These are phyloP conservation scores for Axilococcus clingmanii DNA, from an alignment of 139 green algal genomes.

Conservation along the genomic window DNA sequence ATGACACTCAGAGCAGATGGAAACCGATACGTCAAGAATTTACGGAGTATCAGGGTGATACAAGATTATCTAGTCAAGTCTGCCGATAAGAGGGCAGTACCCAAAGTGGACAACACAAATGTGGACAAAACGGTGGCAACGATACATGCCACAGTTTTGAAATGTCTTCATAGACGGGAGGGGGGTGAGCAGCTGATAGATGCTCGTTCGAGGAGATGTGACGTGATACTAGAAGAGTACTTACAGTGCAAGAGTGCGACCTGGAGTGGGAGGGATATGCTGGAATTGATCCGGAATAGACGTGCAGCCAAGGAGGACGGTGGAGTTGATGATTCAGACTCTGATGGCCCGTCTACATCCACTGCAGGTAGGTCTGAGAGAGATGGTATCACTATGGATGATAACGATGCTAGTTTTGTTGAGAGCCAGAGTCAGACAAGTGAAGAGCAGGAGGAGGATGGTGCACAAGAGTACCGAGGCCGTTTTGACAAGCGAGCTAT, in stretches of 20 bases:
- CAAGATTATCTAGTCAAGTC: slow-evolving; percentile 60
- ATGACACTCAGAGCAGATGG: slow-evolving; percentile 74
- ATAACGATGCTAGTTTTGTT: neutral
- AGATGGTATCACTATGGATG: neutral
- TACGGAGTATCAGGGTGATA: slow-evolving; percentile 75
- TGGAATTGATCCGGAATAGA: slow-evolving; percentile 15
- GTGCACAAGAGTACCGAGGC: neutral
- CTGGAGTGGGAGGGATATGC: slow-evolving; percentile 19
- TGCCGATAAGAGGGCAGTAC: slow-evolving; percentile 68
- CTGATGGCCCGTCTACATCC: slow-evolving; percentile 5
- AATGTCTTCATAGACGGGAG: slow-evolving; percentile 35
- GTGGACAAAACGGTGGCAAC: slow-evolving; percentile 75
- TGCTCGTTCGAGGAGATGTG: slow-evolving; percentile 20
- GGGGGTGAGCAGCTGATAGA: slow-evolving; percentile 36
- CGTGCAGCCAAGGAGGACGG: neutral
- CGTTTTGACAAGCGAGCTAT: neutral
- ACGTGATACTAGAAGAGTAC: slow-evolving; percentile 40
- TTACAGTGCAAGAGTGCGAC: slow-evolving; percentile 22
- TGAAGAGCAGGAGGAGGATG: neutral
- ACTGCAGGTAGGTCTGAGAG: neutral
- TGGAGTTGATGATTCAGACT: too few species aligned
- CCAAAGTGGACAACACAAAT: slow-evolving; percentile 89
- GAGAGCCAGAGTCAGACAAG: neutral
- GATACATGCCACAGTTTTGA: slow-evolving; percentile 81
- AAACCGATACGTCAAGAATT: slow-evolving; percentile 83